Conservation (phyloP, 805 yeast species). For the Diddensiella santjacobensis region DNA sequence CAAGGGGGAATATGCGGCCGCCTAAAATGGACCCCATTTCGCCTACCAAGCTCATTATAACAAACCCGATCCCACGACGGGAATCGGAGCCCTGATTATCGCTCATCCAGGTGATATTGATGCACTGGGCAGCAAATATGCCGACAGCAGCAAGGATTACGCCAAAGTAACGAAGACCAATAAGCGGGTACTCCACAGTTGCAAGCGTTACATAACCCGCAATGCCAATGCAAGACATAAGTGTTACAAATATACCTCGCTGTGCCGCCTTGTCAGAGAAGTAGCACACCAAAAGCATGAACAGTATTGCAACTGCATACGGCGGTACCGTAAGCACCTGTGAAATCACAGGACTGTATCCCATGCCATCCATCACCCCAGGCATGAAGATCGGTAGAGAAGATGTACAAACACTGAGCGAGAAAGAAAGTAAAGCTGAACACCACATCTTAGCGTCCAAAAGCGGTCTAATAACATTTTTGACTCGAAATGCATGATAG, state of each 20-base stretch:
- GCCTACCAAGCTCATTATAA: slow-evolving; percentile 29
- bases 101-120: slow-evolving; percentile 29
- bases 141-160: slow-evolving; percentile 27
- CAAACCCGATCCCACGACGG: slow-evolving; percentile 29
- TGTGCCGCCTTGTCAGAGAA: slow-evolving; percentile 39
- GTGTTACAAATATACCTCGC: slow-evolving; percentile 24
- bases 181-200: slow-evolving; percentile 16
- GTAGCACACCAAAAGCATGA: slow-evolving; percentile 42
- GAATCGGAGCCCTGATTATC: slow-evolving; percentile 32
- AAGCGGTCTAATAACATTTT: slow-evolving; percentile 11
- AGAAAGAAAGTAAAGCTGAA: slow-evolving; percentile 21
- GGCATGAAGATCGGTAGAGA: slow-evolving; percentile 49
- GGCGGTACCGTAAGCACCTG: slow-evolving; percentile 48
- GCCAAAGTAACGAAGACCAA: slow-evolving; percentile 25
- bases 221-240: slow-evolving; percentile 11
- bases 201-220: slow-evolving; percentile 27
- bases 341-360: slow-evolving; percentile 39
- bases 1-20: slow-evolving; percentile 28
- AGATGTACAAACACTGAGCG: slow-evolving; percentile 21
- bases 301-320: slow-evolving; percentile 36
- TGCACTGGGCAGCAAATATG: slow-evolving; percentile 24
- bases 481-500: not conserved
- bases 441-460: slow-evolving; percentile 21
- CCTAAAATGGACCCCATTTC: slow-evolving; percentile 32
- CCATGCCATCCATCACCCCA: slow-evolving; percentile 41